These are phyloP conservation scores for Coemansia aciculifera DNA, from an alignment of 192 early-diverging fungal species.

Conservation along the genomic window DNA sequence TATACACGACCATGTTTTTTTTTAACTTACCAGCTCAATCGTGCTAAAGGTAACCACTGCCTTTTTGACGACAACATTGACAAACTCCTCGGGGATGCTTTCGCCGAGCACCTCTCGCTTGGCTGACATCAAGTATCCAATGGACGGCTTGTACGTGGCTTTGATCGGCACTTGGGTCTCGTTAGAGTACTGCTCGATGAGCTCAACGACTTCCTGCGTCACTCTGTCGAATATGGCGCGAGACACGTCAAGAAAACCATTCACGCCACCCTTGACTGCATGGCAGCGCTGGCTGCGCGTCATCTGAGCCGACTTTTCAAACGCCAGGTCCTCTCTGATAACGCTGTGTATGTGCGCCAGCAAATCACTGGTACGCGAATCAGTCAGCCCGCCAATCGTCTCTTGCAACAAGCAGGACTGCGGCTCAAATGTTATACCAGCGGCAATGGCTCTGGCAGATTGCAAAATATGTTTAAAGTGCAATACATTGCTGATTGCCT, in stretches of 20 bases:
- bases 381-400: slow-evolving; percentile 51
- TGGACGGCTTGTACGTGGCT: slow-evolving; percentile 60
- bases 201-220: slow-evolving; percentile 36
- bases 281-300: slow-evolving; percentile 84
- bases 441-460: slow-evolving; percentile 44
- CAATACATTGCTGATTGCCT: slow-evolving; percentile 69
- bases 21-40: slow-evolving; percentile 63
- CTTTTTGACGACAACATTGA: slow-evolving; percentile 70
- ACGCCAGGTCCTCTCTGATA: slow-evolving; percentile 69
- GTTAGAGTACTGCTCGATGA: slow-evolving; percentile 56
- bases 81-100: slow-evolving; percentile 65
- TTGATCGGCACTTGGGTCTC: slow-evolving; percentile 63
- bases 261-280: slow-evolving; percentile 80
- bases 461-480: slow-evolving; percentile 68
- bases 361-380: slow-evolving; percentile 42
- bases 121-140: slow-evolving; percentile 64
- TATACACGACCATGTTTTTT: not conserved
- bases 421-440: slow-evolving; percentile 21
- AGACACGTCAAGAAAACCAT: slow-evolving; percentile 82
- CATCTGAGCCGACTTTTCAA: slow-evolving; percentile 73
- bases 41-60: slow-evolving; percentile 71
- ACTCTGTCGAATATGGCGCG: slow-evolving; percentile 44
- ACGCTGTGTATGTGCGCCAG: slow-evolving; percentile 59
- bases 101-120: slow-evolving; percentile 48
- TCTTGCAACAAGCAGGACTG: slow-evolving; percentile 54